Conservation (phyloP, 768 basidiomycete genomes). For the Tephrocybe rancida region DNA sequence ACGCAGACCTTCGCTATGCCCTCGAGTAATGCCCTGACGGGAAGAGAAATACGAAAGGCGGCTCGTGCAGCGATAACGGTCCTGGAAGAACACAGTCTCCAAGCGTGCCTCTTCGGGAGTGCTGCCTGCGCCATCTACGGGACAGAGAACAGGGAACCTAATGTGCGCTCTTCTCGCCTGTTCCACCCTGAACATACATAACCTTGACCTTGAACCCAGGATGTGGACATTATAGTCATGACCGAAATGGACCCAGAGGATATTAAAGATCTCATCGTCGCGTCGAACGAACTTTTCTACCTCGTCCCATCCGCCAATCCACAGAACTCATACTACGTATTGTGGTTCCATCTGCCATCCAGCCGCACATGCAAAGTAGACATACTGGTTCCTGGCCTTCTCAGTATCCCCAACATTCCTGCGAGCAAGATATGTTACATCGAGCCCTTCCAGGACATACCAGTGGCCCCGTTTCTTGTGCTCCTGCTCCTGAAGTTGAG, state of each 20-base stretch:
- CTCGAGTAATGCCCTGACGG: constrained; percentile 3
- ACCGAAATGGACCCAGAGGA: constrained; percentile 33
- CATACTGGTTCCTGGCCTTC: constrained; percentile 36
- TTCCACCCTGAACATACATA: background rate
- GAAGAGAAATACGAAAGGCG: constrained; percentile 24
- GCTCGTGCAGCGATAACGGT: constrained; percentile 26
- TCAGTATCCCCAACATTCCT: constrained; percentile 38
- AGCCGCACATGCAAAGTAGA: constrained; percentile 38
- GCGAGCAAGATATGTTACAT: constrained; percentile 18
- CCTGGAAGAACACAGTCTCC: constrained; percentile 25
- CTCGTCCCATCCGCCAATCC: constrained; percentile 38
- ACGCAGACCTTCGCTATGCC: background rate
- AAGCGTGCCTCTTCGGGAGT: constrained; percentile 41
- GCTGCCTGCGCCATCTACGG: constrained; percentile 41
- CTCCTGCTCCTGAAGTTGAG: constrained; percentile 43
- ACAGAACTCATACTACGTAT: constrained; percentile 39
- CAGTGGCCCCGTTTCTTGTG: constrained; percentile 38
- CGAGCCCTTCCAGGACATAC: constrained; percentile 28
- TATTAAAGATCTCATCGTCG: constrained; percentile 40
- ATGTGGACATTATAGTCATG: constrained; percentile 49
- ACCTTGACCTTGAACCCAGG: constrained; percentile 26
- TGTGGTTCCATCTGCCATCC: constrained; percentile 36
- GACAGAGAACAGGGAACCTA: constrained; percentile 32
- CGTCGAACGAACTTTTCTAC: constrained; percentile 33
- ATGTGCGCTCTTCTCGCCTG: constrained; percentile 23